Conservation (phyloP, 768 basidiomycete species). For the Tylopilus vinaceipallidus region DNA sequence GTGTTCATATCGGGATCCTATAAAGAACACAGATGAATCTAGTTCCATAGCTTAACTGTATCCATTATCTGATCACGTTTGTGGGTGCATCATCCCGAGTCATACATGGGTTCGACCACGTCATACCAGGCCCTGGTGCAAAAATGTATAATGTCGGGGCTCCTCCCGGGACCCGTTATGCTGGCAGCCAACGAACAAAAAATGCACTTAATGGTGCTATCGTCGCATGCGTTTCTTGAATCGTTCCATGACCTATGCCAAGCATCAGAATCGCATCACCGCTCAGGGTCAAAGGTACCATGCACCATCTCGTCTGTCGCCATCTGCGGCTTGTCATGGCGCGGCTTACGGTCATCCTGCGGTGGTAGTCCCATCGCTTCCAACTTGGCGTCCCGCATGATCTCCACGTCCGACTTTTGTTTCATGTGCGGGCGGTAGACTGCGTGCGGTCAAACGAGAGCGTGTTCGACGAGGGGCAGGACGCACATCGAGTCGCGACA, state of each 20-base stretch:
- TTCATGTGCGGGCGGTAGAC: constrained; percentile 84
- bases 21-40: not conserved
- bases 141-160: not conserved
- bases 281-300: not conserved
- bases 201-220: too few relatives aligned
- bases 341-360: constrained; percentile 35
- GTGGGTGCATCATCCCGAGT: too few relatives aligned
- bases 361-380: constrained; percentile 79
- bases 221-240: constrained; percentile 97
- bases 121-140: too few relatives aligned
- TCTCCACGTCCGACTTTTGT: constrained; percentile 84
- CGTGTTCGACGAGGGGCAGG: not conserved
- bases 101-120: too few relatives aligned
- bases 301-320: constrained; percentile 90
- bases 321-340: constrained; percentile 65
- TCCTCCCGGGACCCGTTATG: too few relatives aligned
- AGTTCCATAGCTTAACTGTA: not conserved
- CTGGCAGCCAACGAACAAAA: too few relatives aligned
- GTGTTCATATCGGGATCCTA: not conserved
- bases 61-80: not conserved
- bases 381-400: constrained; percentile 82
- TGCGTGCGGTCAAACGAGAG: constrained; percentile 26
- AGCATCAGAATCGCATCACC: not conserved
- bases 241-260: constrained; percentile 85
- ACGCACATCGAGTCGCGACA: constrained; percentile 82